These are phyloP conservation scores for Cutaneotrichosporon arboriforme DNA, from an alignment of 1,284 basidiomycete species.

Conservation along the genomic window DNA sequence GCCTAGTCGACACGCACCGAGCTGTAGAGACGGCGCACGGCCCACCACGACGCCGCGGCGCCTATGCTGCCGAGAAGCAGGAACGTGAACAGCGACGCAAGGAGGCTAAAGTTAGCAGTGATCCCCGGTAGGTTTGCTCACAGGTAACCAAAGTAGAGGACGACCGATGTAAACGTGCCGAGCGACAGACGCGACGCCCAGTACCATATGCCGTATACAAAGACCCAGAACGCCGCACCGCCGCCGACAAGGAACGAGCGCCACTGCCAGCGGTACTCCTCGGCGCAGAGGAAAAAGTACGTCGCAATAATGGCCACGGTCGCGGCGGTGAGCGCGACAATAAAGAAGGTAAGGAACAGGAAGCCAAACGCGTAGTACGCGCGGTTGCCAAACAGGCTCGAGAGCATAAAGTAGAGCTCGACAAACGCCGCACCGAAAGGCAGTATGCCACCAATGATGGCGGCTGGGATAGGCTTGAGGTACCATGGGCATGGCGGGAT, in stretches of 20 bases:
- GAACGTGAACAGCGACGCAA: constrained; percentile 79
- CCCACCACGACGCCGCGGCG: constrained; percentile 81
- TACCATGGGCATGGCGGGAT: constrained; percentile 82
- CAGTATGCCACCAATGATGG: constrained; percentile 79
- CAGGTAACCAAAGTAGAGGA: constrained; percentile 88
- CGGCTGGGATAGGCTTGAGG: constrained; percentile 68
- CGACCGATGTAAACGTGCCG: constrained; percentile 73
- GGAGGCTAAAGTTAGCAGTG: constrained; percentile 45
- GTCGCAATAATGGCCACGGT: constrained; percentile 84
- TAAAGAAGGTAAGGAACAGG: constrained; percentile 76
- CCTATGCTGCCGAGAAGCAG: constrained; percentile 81
- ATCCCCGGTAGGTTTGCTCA: constrained; percentile 27
- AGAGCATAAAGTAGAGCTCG: constrained; percentile 90
- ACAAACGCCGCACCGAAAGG: constrained; percentile 95
- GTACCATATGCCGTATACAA: constrained; percentile 66
- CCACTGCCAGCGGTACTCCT: constrained; percentile 99
- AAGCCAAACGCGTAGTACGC: constrained; percentile 97
- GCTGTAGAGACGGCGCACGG: constrained; percentile 70
- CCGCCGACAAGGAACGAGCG: constrained; percentile 90
- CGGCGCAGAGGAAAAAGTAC: constrained; percentile 89
- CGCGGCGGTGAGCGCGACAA: constrained; percentile 81
- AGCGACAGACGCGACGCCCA: constrained; percentile 81
- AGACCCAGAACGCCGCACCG: constrained; percentile 86
- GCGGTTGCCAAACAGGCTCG: constrained; percentile 85
- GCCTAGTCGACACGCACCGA: constrained; percentile 54